Evolutionary conservation across 1,284 basidiomycete genomes (phyloP), one percentile per base, ranked within the genome.

Genomic region (Taiwanofungus camphoratus): DNA sequence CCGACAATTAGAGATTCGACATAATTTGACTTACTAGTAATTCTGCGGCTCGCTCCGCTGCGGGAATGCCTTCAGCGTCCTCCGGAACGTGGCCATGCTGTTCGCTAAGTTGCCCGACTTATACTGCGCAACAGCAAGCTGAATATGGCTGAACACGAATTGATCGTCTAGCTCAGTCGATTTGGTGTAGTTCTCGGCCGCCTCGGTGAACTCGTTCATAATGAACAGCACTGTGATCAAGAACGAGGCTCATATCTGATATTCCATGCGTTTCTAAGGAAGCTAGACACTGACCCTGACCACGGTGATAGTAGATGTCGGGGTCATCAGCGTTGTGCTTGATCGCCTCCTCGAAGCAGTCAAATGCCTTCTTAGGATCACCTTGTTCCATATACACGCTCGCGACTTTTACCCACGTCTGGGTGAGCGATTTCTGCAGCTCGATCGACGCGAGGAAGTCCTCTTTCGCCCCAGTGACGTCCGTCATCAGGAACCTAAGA

Each of bases 261-360:
- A n/a, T n/a, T n/a, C n/a, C n/a, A n/a, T n/a, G n/a, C n/a, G n/a
- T n/a, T n/a, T n/a, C n/a, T n/a, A n/a, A n/a, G n/a, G 3, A 29
- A 12, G 4, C 18, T 41, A n/a, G 31, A 7, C 6, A 42, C 71
- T 43, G 40, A 86, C 88, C 87, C 73, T 99, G 96, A 27, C 95
- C 96, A 54, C 95, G 91, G 68, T 99, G 96, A 69, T 99, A 99
- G 73, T 93, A 99, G 50, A 97, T 93, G 66, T 99, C 96, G 0
- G 95, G 85, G 67, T 99, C 93, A 40, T 83, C 70, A 4, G 85
- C 65, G 59, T 98, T 84, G 53, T 88, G 78, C 60, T 78, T 74
- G 58, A 94, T 87, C 1, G 96, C 96, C 48, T 85, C 75, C 45
- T 95, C 92, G 62, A 98, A 98, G 65, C 90, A 92, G 52, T 84